phyloP scores from a whole-genome alignment of 2,329 filamentous ascomycete species.

The Leptographium wingfieldii region DNA sequence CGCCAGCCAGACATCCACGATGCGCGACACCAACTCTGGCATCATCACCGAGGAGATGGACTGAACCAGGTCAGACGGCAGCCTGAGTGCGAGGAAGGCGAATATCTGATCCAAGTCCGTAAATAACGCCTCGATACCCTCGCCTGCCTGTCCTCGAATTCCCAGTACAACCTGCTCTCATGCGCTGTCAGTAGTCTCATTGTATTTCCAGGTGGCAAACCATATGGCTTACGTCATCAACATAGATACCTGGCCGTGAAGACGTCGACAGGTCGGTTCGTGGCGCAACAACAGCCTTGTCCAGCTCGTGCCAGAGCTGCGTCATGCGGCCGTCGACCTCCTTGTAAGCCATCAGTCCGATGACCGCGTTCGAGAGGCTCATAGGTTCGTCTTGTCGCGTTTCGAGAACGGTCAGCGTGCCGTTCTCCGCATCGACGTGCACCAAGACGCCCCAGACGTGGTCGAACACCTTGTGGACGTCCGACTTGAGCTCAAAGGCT shows the following conservation, averaged over 20 bases:
- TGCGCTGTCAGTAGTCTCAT: background rate
- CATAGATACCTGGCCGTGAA: conserved; percentile 26
- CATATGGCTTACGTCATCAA: conserved; percentile 22
- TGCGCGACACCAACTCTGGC: conserved; percentile 50
- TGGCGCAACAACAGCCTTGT: conserved; percentile 46
- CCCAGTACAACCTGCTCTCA: conserved; percentile 28
- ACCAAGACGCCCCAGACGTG: conserved; percentile 61
- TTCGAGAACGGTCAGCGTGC: conserved; percentile 43
- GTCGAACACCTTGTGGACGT: conserved; percentile 53
- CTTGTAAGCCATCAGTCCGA: conserved; percentile 45
- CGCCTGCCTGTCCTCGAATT: conserved; percentile 29
- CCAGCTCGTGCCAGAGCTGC: conserved; percentile 49
- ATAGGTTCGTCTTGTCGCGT: conserved; percentile 39
- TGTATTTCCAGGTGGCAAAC: no score
- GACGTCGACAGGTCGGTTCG: conserved; percentile 35
- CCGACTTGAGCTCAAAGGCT: conserved; percentile 51
- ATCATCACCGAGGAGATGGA: conserved; percentile 59
- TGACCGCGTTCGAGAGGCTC: conserved; percentile 39
- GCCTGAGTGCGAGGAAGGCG: conserved; percentile 34
- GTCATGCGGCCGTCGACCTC: conserved; percentile 48
- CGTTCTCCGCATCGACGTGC: conserved; percentile 42
- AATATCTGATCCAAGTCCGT: conserved; percentile 39
- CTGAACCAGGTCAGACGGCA: conserved; percentile 42
- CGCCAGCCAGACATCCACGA: conserved; percentile 65
- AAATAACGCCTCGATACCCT: conserved; percentile 37